phyloP scores from a whole-genome alignment of 352 stramenopile species.

The Elongisporangium senticosum region DNA sequence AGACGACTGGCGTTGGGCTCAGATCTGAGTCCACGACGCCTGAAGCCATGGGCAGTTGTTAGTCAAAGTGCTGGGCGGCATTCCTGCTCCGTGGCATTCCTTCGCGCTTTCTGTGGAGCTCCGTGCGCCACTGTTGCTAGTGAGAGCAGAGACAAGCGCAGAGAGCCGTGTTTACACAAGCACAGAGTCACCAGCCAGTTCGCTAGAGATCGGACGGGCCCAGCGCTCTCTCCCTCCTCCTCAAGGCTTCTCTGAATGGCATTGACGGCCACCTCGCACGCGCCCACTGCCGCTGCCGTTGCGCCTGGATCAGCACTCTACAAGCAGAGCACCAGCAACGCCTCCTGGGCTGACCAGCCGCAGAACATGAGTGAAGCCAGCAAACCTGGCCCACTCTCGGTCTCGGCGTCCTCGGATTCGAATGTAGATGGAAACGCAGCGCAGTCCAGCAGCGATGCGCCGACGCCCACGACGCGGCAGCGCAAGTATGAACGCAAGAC shows the following conservation, averaged over 20 bases:
- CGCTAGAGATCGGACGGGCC: background rate
- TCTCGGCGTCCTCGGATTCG: background rate
- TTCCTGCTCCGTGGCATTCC: background rate
- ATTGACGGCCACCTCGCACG: background rate
- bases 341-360: background rate
- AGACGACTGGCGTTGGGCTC: background rate
- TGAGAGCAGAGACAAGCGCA: background rate
- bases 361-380: background rate
- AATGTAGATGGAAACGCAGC: background rate
- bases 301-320: background rate
- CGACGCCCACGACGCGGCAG: constrained; percentile 21
- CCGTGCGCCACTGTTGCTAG: background rate
- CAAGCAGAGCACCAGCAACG: background rate
- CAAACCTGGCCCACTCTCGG: background rate
- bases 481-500: constrained; percentile 88
- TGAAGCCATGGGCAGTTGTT: background rate
- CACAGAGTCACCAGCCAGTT: background rate
- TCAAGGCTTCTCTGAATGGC: background rate
- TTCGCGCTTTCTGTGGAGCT: background rate
- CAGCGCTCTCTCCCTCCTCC: background rate
- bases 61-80: background rate
- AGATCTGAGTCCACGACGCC: background rate
- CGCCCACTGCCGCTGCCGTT: background rate
- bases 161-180: background rate
- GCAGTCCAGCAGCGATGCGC: background rate